Evolutionary conservation across 2,329 filamentous ascomycete genomes (phyloP).

Genomic region (Fusarium sp.): DNA sequence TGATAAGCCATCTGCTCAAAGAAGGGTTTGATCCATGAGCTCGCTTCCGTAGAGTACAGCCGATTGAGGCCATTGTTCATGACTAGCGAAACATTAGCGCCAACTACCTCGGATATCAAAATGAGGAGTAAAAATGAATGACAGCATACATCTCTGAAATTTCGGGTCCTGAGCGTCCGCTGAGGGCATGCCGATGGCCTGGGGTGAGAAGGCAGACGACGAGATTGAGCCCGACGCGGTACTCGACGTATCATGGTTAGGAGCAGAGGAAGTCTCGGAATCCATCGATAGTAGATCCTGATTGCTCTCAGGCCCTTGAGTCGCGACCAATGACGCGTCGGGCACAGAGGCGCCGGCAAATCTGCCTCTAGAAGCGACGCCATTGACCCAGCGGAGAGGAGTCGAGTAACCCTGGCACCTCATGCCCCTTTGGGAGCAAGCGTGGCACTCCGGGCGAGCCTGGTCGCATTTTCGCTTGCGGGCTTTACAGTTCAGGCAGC

Average conservation of each 20-base stretch:
- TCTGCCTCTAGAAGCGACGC: conserved; percentile 38
- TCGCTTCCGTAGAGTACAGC: conserved; percentile 36
- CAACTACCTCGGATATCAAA: neutral
- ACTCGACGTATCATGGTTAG: conserved; percentile 17
- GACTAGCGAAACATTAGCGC: conserved; percentile 12
- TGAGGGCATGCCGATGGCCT: neutral
- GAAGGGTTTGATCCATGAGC: conserved; percentile 37
- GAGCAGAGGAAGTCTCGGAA: conserved; percentile 8
- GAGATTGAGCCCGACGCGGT: neutral
- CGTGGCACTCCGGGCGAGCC: conserved; percentile 30
- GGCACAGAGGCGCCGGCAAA: conserved; percentile 36
- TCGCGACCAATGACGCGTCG: conserved; percentile 10
- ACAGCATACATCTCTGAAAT: conserved; percentile 33
- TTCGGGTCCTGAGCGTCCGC: conserved; percentile 22
- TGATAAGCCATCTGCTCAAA: conserved; percentile 39
- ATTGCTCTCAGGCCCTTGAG: neutral
- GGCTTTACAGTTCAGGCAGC: conserved; percentile 41
- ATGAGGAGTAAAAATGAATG: neutral
- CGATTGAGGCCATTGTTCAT: conserved; percentile 31
- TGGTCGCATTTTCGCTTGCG: conserved; percentile 42
- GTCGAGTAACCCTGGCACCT: conserved; percentile 37
- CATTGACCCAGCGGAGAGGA: conserved; percentile 39
- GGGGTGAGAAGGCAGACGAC: conserved; percentile 19
- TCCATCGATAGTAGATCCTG: neutral
- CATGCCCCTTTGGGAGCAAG: conserved; percentile 33